Evolutionary conservation across 352 stramenopile species (phyloP).

Genomic region (Pythium myriotylum): DNA sequence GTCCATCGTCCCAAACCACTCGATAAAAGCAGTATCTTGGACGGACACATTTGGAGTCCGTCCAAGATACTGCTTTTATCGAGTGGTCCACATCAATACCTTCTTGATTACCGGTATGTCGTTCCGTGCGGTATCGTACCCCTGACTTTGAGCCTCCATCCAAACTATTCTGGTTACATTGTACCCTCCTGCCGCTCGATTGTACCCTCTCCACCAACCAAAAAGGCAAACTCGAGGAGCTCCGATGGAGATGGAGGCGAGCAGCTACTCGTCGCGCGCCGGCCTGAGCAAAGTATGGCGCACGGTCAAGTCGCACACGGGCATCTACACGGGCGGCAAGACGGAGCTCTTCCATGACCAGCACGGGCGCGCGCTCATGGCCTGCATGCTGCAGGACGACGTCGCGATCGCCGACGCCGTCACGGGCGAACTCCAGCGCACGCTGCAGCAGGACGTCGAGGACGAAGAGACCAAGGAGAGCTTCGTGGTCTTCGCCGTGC

Average conservation of each 20-base stretch:
- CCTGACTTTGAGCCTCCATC: not conserved
- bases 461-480: conserved; percentile 81
- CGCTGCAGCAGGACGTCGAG: conserved; percentile 75
- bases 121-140: not conserved
- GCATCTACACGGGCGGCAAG: conserved; percentile 86
- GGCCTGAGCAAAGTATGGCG: conserved; percentile 84
- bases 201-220: conserved; percentile 4
- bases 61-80: conserved; percentile 4
- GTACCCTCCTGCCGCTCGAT: not conserved
- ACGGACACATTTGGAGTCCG: no score
- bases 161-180: not conserved
- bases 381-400: conserved; percentile 85
- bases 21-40: no score
- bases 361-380: conserved; percentile 44
- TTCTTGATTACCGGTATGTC: not conserved
- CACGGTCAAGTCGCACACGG: conserved; percentile 71
- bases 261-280: conserved; percentile 64
- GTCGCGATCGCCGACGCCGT: conserved; percentile 73
- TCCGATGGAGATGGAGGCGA: conserved; percentile 12
- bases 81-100: not conserved
- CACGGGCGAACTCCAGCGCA: conserved; percentile 72
- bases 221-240: not conserved
- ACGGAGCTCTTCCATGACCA: conserved; percentile 54
- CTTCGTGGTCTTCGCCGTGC: conserved; percentile 82
- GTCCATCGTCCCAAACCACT: no score